Evolutionary conservation across 495 filamentous ascomycete species (phyloP), one percentile per base, ranked within the genome.

Genomic region (Immersiella caudata): DNA sequence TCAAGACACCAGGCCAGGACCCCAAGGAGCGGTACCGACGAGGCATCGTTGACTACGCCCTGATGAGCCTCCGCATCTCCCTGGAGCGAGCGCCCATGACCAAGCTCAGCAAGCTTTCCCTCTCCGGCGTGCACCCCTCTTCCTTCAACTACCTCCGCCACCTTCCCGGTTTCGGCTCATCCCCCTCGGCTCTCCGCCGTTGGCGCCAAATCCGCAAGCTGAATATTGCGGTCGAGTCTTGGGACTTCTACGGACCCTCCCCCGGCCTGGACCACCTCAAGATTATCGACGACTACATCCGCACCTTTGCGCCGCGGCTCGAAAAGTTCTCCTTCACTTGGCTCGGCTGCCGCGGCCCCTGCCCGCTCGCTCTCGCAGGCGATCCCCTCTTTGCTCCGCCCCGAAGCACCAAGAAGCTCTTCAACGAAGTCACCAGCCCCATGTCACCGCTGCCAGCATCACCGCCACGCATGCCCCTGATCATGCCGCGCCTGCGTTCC

Each of bases 1-100:
- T 95, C 71, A 86, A 83, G 58, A 92, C 89, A 61, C 90, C 88
- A n/a, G 89, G 85, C 24, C 89, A 92, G 77, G 81, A 87, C 49
- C 79, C 86, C 22, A 78, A 82, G 22, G 86, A 91, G 72, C 82
- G 89, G 20, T 90, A 91, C 69, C 84, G 92, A 16, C 86, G 91
- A 59, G 87, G 86, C 76, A 86, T 87, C 33, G 90, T 94, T 25
- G 92, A 94, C 79, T 94, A 93, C 74, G 91, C 91, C 3, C 84
- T 94, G 40, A 91, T 93, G 68, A 91, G 88, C 67, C 76, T 93
- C 56, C 88, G 91, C 59, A 91, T 94, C 66, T 88, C 91, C 0
- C 76, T 93, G 14, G 91, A 93, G 74, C 86, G 88, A 57, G 83
- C 86, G 9, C 83, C 85, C 1, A 79, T 93, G 35, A 80, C 67